Percentiles rank a stretch among this genome's conserved stretches.
phyloP scores from a whole-genome alignment of 106 monocot species.

The Acorus calamus region DNA sequence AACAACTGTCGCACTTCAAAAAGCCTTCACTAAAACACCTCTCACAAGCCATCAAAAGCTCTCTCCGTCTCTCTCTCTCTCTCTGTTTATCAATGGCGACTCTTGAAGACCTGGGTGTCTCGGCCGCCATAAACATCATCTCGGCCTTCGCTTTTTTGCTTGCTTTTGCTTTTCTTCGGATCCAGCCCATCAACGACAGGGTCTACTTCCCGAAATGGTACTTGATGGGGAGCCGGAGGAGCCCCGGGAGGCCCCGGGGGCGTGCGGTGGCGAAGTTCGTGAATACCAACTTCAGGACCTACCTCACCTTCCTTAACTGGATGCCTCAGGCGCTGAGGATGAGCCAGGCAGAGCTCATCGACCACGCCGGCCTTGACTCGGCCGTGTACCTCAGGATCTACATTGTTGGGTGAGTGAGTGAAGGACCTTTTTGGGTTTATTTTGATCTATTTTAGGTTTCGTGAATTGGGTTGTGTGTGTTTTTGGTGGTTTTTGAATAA shows the following conservation, averaged over 20 bases:
- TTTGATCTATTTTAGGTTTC: background rate
- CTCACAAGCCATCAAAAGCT: background rate
- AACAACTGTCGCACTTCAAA: background rate
- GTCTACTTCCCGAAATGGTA: slow-evolving; percentile 91
- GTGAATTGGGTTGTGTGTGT: too few relatives aligned
- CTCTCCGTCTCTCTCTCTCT: background rate
- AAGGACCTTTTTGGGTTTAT: background rate
- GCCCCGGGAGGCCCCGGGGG: slow-evolving; percentile 16
- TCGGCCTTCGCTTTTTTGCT: slow-evolving; percentile 62
- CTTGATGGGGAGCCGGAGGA: slow-evolving; percentile 31
- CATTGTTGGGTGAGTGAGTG: slow-evolving; percentile 67
- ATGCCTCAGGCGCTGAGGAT: slow-evolving; percentile 77
- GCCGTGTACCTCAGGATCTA: slow-evolving; percentile 81
- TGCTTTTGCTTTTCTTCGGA: slow-evolving; percentile 63
- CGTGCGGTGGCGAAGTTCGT: slow-evolving; percentile 50
- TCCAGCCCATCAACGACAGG: slow-evolving; percentile 76
- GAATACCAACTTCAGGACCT: slow-evolving; percentile 58
- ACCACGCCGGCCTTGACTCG: slow-evolving; percentile 90
- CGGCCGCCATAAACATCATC: slow-evolving; percentile 78
- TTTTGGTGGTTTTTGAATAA: too few relatives aligned
- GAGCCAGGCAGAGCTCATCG: slow-evolving; percentile 63
- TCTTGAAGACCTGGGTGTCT: slow-evolving; percentile 67
- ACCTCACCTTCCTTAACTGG: slow-evolving; percentile 75
- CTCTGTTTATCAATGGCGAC: slow-evolving; percentile 46
- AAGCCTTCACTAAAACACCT: background rate